Evolutionary conservation across 2,329 filamentous ascomycete genomes (phyloP), one percentile per base, ranked within the genome.

Genomic region (Ceratocystis alfenasii): DNA sequence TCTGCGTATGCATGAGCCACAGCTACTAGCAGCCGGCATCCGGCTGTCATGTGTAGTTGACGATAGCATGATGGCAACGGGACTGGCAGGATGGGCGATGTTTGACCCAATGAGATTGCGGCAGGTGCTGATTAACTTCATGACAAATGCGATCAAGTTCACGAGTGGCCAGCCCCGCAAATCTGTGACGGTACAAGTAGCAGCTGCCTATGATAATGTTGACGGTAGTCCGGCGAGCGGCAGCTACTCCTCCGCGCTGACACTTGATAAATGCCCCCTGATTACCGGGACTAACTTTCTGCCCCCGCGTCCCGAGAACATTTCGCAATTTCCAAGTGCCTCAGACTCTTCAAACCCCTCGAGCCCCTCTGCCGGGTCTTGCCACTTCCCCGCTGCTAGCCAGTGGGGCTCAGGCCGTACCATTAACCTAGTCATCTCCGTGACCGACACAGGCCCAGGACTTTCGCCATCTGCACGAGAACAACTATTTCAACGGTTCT

Each of bases 1-100:
- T 1, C 75, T 90, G 55, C 89, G 89, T 73, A 90, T 93, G 84
- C 90, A 91, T 70, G 87, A 91, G 74, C 81, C 86, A 7, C 88
- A 93, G 72, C 75, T 93, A 15, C 79, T 83, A 59, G 85, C 85
- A 6, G 87, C 89, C 67, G 84, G 85, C 55, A 92, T 93, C 68
- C 79, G 83, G 64, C 83, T 90, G 74, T 80, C 85, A 48, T 88
- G 90, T 69, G 78, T 80, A 1, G 81, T 91, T 50, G 85, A 89
- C 70, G 80, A 86, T 57, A 86, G 85, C 0, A 90, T 88, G 72
- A 78, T 81, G 15, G 78, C 82, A 17, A 75, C 90, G 60, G 79
- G 79, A 2, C 78, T 91, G 41, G 83, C 88, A 68, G 63, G 41
- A 25, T n/a, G n/a, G 28, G 86, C 87, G 50, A 87, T 82, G 69